phyloP scores from a whole-genome alignment of 176 grass and related monocot species.

The maize (Zea mays) region Zm-B73-REFERENCE-NAM-5.0 NC_050099.1:85523501-85524000 shows the following conservation, averaged over 20 bases:
- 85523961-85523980: not conserved
- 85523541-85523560: no score
- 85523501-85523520: not conserved
- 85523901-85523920: no score
- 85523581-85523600: not conserved
- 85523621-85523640: not conserved
- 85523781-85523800: not conserved
- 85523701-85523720: not conserved
- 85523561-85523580: not conserved
- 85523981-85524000: not conserved
- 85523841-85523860: not conserved
- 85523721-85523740: not conserved
- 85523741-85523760: not conserved
- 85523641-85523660: not conserved
- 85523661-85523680: not conserved
- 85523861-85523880: not conserved
- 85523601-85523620: not conserved
- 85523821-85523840: not conserved
- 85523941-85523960: not conserved
- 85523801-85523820: not conserved
- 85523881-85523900: no score
- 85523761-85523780: not conserved
- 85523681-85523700: not conserved
- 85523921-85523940: not conserved
- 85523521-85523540: not conserved